These are phyloP conservation scores for Aspergillus hancockii DNA, from an alignment of 495 filamentous ascomycete species.

Conservation along the genomic window DNA sequence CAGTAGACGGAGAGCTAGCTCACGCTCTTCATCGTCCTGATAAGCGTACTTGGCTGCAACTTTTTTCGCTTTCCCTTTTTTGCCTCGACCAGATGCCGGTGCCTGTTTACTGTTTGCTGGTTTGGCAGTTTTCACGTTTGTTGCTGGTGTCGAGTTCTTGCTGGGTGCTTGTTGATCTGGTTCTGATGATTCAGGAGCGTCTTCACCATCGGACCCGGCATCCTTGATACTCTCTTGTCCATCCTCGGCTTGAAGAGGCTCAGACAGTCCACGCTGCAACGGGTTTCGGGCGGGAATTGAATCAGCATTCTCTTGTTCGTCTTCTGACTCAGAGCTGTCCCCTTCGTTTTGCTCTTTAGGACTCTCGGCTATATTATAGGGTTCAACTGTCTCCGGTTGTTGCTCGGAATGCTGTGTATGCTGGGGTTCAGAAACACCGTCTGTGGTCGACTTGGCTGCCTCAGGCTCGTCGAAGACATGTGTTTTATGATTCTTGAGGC, in stretches of 20 bases:
- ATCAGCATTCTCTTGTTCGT: constrained; percentile 31
- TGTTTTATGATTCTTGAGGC: constrained; percentile 75
- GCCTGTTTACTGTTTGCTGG: constrained; percentile 26
- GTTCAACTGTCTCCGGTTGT: not conserved
- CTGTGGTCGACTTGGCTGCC: constrained; percentile 9
- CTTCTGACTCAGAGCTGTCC: constrained; percentile 26
- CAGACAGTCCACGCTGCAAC: constrained; percentile 32
- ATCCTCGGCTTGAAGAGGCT: constrained; percentile 33
- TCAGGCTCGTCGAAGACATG: constrained; percentile 40
- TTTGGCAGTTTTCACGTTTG: constrained; percentile 10
- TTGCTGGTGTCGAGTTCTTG: constrained; percentile 10
- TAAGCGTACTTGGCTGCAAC: constrained; percentile 86
- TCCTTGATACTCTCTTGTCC: constrained; percentile 27
- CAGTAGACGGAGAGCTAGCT: constrained; percentile 76
- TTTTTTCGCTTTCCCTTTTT: constrained; percentile 83
- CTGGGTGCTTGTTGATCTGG: constrained; percentile 10
- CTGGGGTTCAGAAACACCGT: constrained; percentile 3
- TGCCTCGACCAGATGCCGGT: constrained; percentile 65
- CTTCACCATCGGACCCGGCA: constrained; percentile 30
- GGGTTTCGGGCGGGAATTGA: constrained; percentile 26
- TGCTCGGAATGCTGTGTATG: not conserved
- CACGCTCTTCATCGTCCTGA: constrained; percentile 92
- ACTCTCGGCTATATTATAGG: not conserved
- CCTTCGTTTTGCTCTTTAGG: constrained; percentile 20
- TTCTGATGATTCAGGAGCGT: constrained; percentile 30